These are phyloP conservation scores for Dichotomopilus funicola DNA, from an alignment of 2,329 filamentous ascomycete genomes.

Conservation along the genomic window DNA sequence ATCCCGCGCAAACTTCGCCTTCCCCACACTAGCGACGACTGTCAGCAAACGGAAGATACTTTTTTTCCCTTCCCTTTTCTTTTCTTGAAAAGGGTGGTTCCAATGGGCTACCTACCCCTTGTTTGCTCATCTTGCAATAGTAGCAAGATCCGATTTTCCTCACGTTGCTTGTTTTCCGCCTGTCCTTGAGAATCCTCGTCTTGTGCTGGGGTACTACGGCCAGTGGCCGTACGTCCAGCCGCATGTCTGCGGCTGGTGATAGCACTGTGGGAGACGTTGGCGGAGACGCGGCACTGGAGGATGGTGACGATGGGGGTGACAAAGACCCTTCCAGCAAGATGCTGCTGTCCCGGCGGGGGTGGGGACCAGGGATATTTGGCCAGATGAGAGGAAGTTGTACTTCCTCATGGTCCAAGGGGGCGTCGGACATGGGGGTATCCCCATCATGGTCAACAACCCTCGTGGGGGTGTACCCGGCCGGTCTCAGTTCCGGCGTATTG, in stretches of 20 bases:
- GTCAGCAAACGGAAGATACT: conserved; percentile 6
- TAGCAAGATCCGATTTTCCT: conserved; percentile 44
- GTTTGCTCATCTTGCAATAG: conserved; percentile 43
- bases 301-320: not conserved
- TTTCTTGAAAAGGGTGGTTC: not conserved
- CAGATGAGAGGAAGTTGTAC: conserved; percentile 12
- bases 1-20: conserved; percentile 4
- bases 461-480: conserved; percentile 1
- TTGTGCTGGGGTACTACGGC: conserved; percentile 2
- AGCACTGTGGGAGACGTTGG: too few species aligned
- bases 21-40: conserved; percentile 13
- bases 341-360: conserved; percentile 8
- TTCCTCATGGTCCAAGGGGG: not conserved
- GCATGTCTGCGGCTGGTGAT: conserved; percentile 7
- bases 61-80: too few species aligned
- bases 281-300: too few species aligned
- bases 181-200: conserved; percentile 25
- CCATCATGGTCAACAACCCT: conserved; percentile 3
- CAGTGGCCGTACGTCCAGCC: not conserved
- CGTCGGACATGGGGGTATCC: conserved; percentile 17
- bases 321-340: conserved; percentile 8
- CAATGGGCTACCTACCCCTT: conserved; percentile 35
- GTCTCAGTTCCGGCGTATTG: not conserved
- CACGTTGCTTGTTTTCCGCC: conserved; percentile 42
- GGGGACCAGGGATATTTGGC: conserved; percentile 9